A percentile compares a stretch with the other conserved stretches of the same genome.
phyloP scores from a whole-genome alignment of 1,139 yeast genomes.

The Scheffersomyces titani region DNA sequence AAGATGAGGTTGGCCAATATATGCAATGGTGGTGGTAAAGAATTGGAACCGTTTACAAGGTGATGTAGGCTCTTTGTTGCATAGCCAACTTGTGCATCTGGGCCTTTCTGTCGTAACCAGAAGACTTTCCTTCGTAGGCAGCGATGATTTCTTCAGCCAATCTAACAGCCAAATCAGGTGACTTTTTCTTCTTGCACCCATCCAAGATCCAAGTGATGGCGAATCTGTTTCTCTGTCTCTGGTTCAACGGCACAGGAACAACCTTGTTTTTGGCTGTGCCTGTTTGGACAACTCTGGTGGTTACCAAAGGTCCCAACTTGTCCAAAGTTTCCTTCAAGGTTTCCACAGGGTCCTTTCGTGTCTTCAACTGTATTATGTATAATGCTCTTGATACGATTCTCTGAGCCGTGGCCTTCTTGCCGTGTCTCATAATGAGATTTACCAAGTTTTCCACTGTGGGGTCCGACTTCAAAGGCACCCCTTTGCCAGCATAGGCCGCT shows the following conservation, averaged over 20 bases:
- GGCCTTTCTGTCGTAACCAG: slow-evolving; percentile 82
- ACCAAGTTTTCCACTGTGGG: slow-evolving; percentile 76
- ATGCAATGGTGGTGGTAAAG: neutral
- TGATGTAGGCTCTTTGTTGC: slow-evolving; percentile 74
- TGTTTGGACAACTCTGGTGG: slow-evolving; percentile 75
- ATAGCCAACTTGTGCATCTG: slow-evolving; percentile 86
- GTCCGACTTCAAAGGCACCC: slow-evolving; percentile 66
- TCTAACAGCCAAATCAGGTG: slow-evolving; percentile 82
- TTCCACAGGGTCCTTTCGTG: slow-evolving; percentile 75
- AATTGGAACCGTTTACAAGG: slow-evolving; percentile 26
- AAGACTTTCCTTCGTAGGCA: slow-evolving; percentile 75
- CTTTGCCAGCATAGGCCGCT: slow-evolving; percentile 47
- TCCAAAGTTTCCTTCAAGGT: slow-evolving; percentile 76
- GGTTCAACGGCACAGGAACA: slow-evolving; percentile 81
- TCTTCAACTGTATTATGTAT: slow-evolving; percentile 72
- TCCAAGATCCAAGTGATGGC: slow-evolving; percentile 92
- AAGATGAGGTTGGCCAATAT: neutral
- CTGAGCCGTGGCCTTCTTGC: slow-evolving; percentile 82
- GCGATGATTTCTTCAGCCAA: slow-evolving; percentile 85
- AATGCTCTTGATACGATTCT: slow-evolving; percentile 74
- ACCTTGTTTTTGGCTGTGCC: slow-evolving; percentile 82
- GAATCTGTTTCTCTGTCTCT: slow-evolving; percentile 79
- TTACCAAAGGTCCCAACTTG: slow-evolving; percentile 81
- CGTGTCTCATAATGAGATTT: slow-evolving; percentile 90
- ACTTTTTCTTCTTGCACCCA: slow-evolving; percentile 75